Evolutionary conservation across 306 rosid genomes (phyloP).

Genomic region (Begonia peltatifolia): DNA sequence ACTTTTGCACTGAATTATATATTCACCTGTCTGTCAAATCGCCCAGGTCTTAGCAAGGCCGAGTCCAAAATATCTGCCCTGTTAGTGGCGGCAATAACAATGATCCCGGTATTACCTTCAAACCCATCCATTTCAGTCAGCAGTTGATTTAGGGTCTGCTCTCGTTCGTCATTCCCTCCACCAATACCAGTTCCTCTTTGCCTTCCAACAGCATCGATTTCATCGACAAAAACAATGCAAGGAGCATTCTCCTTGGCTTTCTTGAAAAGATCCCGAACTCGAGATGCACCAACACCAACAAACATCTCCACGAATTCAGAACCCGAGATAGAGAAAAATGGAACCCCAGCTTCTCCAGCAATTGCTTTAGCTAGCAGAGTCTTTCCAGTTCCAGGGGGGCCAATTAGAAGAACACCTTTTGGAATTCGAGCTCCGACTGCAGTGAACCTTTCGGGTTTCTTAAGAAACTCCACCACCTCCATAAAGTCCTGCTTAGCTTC

Average conservation of each 20-base stretch:
- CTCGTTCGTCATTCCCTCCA: conserved; percentile 98
- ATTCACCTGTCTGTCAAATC: conserved; percentile 83
- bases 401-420: conserved; percentile 95
- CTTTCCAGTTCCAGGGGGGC: conserved; percentile 99
- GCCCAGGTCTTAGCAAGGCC: conserved; percentile 88
- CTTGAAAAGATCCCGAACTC: conserved; percentile 95
- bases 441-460: conserved; percentile 97
- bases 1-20: conserved; percentile 1
- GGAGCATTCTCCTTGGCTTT: conserved; percentile 99
- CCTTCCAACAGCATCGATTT: conserved; percentile 97
- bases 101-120: conserved; percentile 90
- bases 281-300: conserved; percentile 98
- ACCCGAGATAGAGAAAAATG: conserved; percentile 95
- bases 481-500: conserved; percentile 98
- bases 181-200: conserved; percentile 97
- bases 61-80: conserved; percentile 97
- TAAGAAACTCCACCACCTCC: conserved; percentile 94
- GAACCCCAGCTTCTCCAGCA: conserved; percentile 99
- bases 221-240: conserved; percentile 97
- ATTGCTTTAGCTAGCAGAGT: conserved; percentile 90
- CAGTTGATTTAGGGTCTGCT: conserved; percentile 97
- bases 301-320: conserved; percentile 98
- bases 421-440: conserved; percentile 99
- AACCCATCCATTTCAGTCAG: conserved; percentile 99
- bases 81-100: conserved; percentile 97